These are phyloP conservation scores for Elasticomyces elasticus DNA, from an alignment of 495 filamentous ascomycete genomes.

Conservation along the genomic window DNA sequence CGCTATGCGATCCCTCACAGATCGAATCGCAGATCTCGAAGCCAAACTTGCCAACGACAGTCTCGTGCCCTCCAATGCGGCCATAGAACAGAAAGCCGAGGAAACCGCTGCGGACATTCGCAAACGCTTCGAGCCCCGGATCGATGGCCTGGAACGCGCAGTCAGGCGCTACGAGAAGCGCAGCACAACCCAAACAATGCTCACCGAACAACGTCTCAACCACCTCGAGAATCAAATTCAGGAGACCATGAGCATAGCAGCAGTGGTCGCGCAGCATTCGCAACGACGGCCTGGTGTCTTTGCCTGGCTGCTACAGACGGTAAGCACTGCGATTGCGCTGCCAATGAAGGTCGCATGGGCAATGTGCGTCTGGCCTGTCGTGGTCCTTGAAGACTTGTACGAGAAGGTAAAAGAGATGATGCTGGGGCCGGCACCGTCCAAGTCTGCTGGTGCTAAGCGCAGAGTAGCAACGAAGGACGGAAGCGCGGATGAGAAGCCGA, in stretches of 20 bases:
- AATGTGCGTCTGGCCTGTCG: constrained; percentile 16
- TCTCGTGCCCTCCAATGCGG: constrained; percentile 15
- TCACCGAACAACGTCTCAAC: constrained; percentile 65
- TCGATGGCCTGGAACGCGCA: constrained; percentile 82
- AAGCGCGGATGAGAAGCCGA: constrained; percentile 6
- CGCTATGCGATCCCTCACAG: constrained; percentile 47
- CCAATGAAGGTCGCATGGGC: constrained; percentile 22
- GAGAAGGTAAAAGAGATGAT: constrained; percentile 5
- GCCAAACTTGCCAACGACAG: constrained; percentile 38
- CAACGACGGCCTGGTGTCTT: constrained; percentile 35
- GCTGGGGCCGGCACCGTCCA: constrained; percentile 5
- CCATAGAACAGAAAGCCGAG: constrained; percentile 27
- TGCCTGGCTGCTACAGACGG: constrained; percentile 6
- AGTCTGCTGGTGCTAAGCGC: neutral
- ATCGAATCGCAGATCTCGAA: constrained; percentile 65
- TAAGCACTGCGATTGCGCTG: constrained; percentile 10
- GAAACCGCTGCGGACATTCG: constrained; percentile 49
- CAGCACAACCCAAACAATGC: constrained; percentile 55
- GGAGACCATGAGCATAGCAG: constrained; percentile 71
- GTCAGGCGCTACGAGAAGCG: constrained; percentile 93
- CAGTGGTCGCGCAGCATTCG: constrained; percentile 45
- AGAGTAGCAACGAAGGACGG: neutral
- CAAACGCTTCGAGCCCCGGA: constrained; percentile 60
- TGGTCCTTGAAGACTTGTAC: constrained; percentile 15
- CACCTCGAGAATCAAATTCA: constrained; percentile 58